Conservation (phyloP, 2,329 filamentous ascomycete genomes). For the Purpureocillium takamizusanense region DNA sequence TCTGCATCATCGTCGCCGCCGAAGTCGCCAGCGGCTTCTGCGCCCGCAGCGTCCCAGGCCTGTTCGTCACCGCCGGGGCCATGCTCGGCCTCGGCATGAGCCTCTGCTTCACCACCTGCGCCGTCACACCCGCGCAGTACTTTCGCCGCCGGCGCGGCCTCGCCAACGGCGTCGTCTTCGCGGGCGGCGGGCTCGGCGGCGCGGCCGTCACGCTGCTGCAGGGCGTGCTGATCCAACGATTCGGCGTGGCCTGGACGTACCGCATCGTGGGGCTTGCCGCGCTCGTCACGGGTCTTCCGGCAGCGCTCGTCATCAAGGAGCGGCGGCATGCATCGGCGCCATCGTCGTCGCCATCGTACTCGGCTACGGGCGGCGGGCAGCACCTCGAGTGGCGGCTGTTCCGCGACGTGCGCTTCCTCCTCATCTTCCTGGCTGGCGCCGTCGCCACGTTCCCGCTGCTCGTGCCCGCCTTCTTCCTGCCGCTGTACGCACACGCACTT, state of each 20-base stretch:
- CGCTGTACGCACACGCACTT: conserved; percentile 41
- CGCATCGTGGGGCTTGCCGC: conserved; percentile 40
- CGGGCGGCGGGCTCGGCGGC: conserved; percentile 33
- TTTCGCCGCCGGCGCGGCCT: conserved; percentile 39
- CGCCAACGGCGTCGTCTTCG: conserved; percentile 39
- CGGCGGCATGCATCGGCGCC: conserved; percentile 24
- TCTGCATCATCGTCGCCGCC: conserved; percentile 38
- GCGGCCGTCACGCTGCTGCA: too few species aligned
- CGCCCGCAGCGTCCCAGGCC: conserved; percentile 12
- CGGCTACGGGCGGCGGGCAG: not conserved
- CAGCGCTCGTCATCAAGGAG: conserved; percentile 40
- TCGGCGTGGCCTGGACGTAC: conserved; percentile 38
- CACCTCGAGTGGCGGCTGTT: conserved; percentile 18
- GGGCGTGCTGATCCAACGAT: conserved; percentile 7
- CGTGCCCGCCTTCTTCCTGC: conserved; percentile 51
- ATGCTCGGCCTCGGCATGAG: conserved; percentile 15
- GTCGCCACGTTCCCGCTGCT: conserved; percentile 48
- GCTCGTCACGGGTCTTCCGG: conserved; percentile 40
- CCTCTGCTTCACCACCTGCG: conserved; percentile 22
- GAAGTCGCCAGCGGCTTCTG: conserved; percentile 20
- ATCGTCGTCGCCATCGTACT: conserved; percentile 17
- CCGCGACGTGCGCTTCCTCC: conserved; percentile 36
- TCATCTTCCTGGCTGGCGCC: conserved; percentile 40
- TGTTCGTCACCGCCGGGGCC: conserved; percentile 16
- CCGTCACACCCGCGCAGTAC: conserved; percentile 38